phyloP scores from a whole-genome alignment of 1,139 yeast genomes.

The Suhomyces bribrorum region DNA sequence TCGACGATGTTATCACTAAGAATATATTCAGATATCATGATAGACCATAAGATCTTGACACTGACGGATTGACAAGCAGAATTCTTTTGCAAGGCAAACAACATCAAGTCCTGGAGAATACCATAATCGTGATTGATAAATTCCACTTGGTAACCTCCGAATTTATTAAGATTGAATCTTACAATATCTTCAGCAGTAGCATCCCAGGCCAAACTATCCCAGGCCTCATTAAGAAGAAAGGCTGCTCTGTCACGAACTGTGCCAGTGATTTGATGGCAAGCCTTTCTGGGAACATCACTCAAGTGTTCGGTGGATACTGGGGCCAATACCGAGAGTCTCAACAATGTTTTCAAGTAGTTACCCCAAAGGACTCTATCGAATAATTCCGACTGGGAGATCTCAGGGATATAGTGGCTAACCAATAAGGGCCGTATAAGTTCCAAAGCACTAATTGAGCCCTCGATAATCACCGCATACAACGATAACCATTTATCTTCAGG shows the following conservation, averaged over 20 bases:
- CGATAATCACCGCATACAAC: slow-evolving; percentile 59
- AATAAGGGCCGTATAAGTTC: slow-evolving; percentile 60
- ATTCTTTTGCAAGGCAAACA: slow-evolving; percentile 71
- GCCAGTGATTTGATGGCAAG: slow-evolving; percentile 64
- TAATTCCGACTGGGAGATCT: slow-evolving; percentile 46
- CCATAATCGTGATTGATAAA: slow-evolving; percentile 61
- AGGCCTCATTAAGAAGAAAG: slow-evolving; percentile 54
- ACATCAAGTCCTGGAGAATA: slow-evolving; percentile 63
- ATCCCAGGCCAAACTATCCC: slow-evolving; percentile 78
- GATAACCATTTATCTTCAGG: slow-evolving; percentile 74
- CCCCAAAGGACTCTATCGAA: slow-evolving; percentile 66
- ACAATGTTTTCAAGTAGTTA: slow-evolving; percentile 57
- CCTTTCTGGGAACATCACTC: slow-evolving; percentile 72
- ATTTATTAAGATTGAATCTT: slow-evolving; percentile 61
- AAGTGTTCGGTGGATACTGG: slow-evolving; percentile 65
- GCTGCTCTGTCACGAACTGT: slow-evolving; percentile 66
- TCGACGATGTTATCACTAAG: slow-evolving; percentile 60
- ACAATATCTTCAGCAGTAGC: slow-evolving; percentile 58
- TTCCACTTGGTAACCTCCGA: slow-evolving; percentile 75
- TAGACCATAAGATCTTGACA: slow-evolving; percentile 69
- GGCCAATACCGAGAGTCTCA: slow-evolving; percentile 53
- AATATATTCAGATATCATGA: slow-evolving; percentile 66
- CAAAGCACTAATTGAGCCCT: slow-evolving; percentile 58
- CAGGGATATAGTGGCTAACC: slow-evolving; percentile 55
- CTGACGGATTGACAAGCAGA: slow-evolving; percentile 63